Percentiles rank a stretch among this genome's conserved stretches.
phyloP scores from a whole-genome alignment of 768 basidiomycete genomes.

The Tylopilus sp. region DNA sequence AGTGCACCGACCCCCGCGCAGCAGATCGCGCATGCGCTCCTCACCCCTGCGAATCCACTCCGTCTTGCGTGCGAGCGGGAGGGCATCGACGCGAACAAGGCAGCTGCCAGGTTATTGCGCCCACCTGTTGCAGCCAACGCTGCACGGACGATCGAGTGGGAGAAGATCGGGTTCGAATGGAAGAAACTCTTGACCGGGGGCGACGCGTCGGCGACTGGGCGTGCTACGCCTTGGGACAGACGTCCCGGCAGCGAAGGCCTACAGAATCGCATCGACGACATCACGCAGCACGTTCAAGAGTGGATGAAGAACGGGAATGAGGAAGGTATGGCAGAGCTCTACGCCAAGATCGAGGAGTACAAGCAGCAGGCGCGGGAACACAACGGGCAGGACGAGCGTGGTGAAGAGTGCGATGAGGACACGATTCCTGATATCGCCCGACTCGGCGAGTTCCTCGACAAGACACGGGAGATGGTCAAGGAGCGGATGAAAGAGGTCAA shows the following conservation, averaged over 20 bases:
- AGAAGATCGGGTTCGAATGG: constrained; percentile 21
- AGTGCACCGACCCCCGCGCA: constrained; percentile 39
- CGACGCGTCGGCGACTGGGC: neutral
- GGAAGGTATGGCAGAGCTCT: constrained; percentile 1
- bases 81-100: constrained; percentile 20
- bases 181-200: constrained; percentile 9
- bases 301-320: neutral
- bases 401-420: neutral
- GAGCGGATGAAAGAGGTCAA: constrained; percentile 14
- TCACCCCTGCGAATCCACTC: constrained; percentile 22
- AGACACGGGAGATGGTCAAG: constrained; percentile 16
- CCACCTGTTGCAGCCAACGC: constrained; percentile 5
- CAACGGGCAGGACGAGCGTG: neutral
- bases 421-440: constrained; percentile 4
- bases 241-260: neutral
- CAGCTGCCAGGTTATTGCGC: constrained; percentile 16
- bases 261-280: constrained; percentile 5
- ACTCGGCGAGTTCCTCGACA: constrained; percentile 18
- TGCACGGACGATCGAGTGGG: constrained; percentile 17
- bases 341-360: constrained; percentile 6
- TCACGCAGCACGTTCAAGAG: neutral
- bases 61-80: constrained; percentile 27
- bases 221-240: neutral
- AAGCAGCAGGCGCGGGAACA: neutral
- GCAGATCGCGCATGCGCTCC: constrained; percentile 44